These are phyloP conservation scores for Phialemoniopsis sp. DNA, from an alignment of 2,329 filamentous ascomycete genomes.

Conservation along the genomic window DNA sequence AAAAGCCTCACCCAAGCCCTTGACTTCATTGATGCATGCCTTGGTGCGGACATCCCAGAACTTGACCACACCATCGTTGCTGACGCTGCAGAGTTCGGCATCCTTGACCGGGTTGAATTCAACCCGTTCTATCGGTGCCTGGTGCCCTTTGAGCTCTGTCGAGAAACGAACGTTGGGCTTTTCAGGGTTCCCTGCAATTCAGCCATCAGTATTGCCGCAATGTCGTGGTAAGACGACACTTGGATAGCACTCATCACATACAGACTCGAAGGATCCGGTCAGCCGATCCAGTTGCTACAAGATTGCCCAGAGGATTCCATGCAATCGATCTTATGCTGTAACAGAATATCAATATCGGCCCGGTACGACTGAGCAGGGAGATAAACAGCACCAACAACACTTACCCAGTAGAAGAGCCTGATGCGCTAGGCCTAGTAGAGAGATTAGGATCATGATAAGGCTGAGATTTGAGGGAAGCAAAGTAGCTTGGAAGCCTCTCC, in stretches of 20 bases:
- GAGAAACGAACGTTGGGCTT: constrained; percentile 69
- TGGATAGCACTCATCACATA: constrained; percentile 27
- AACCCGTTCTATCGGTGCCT: constrained; percentile 66
- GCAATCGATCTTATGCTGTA: constrained; percentile 71
- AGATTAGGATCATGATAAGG: constrained; percentile 60
- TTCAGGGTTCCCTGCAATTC: constrained; percentile 65
- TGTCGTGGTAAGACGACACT: background rate
- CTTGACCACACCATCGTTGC: constrained; percentile 68
- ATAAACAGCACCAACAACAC: too few relatives aligned
- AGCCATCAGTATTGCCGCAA: background rate
- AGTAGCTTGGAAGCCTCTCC: constrained; percentile 63
- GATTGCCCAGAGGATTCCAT: constrained; percentile 82
- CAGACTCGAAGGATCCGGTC: constrained; percentile 72
- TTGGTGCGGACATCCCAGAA: constrained; percentile 80
- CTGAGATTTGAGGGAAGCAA: constrained; percentile 65
- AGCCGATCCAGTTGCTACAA: constrained; percentile 76
- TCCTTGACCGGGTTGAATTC: constrained; percentile 76
- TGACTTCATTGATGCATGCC: constrained; percentile 65
- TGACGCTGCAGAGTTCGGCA: constrained; percentile 71
- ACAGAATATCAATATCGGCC: constrained; percentile 10
- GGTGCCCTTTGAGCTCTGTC: constrained; percentile 69
- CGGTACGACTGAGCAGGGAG: too few relatives aligned
- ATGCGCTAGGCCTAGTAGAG: constrained; percentile 13
- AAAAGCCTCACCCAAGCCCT: constrained; percentile 62
- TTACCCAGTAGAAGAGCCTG: background rate